Evolutionary conservation across 805 yeast genomes (phyloP).

Genomic region (Wickerhamiella shivajii): DNA sequence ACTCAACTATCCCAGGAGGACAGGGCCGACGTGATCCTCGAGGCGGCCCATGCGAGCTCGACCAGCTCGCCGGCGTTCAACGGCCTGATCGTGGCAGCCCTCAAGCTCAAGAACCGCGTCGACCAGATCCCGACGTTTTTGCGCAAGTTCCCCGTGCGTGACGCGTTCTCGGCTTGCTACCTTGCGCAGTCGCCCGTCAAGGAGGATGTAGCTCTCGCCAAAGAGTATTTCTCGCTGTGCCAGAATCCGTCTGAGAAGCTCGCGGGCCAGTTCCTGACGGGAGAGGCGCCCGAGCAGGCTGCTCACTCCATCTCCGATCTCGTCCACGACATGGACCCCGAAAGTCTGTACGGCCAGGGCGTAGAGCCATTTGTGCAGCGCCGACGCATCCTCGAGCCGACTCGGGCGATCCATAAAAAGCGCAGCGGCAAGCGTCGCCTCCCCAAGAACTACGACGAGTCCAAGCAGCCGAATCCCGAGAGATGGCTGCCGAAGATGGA

Average conservation of each 20-base stretch:
- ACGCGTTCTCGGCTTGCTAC: constrained; percentile 4
- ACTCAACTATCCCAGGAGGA: constrained; percentile 11
- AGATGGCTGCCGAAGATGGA: constrained; percentile 88
- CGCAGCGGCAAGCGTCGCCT: constrained; percentile 25
- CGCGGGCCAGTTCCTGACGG: constrained; percentile 1
- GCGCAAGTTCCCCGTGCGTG: constrained; percentile 3
- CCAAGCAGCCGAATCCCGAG: constrained; percentile 42
- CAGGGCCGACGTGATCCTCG: constrained; percentile 8
- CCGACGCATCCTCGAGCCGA: constrained; percentile 16
- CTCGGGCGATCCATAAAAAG: constrained; percentile 24
- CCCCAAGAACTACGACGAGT: constrained; percentile 31
- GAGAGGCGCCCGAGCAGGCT: constrained; percentile 3
- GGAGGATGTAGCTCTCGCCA: constrained; percentile 5
- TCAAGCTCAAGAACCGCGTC: constrained; percentile 24
- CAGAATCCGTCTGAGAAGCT: constrained; percentile 2
- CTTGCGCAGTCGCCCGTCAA: constrained; percentile 3
- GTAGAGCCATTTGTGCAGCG: constrained; percentile 19
- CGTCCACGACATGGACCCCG: constrained; percentile 18
- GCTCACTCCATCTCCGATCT: constrained; percentile 12
- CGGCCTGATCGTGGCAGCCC: constrained; percentile 35
- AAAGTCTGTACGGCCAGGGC: constrained; percentile 14
- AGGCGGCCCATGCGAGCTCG: constrained; percentile 11
- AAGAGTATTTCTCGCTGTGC: constrained; percentile 7
- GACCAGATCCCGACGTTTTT: constrained; percentile 1
- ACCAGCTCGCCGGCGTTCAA: constrained; percentile 33